Conservation (phyloP, 345 rosid species). For the Geranium brycei region DNA sequence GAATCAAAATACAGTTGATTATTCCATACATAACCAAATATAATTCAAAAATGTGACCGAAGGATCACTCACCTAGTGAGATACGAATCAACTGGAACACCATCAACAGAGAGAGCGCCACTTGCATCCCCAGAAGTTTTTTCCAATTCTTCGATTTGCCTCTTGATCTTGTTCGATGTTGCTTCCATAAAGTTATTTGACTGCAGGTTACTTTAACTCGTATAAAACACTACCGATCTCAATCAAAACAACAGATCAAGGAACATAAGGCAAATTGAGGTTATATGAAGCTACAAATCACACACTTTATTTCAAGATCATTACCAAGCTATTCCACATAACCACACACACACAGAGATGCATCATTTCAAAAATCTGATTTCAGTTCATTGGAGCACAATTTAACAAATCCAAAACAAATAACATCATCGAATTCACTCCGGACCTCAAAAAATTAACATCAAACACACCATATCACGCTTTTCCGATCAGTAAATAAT, state of each 20-base stretch:
- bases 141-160: constrained; percentile 97
- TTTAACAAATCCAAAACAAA: neutral
- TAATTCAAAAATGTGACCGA: neutral
- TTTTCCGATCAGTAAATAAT: neutral
- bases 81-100: constrained; percentile 95
- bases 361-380: neutral
- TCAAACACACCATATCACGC: neutral
- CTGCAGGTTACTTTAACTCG: constrained; percentile 24
- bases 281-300: neutral
- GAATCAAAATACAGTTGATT: neutral
- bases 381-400: neutral
- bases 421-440: neutral
- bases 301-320: neutral
- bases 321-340: neutral
- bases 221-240: neutral
- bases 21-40: neutral
- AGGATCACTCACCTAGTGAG: constrained; percentile 60
- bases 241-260: neutral
- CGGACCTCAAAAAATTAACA: too few species aligned
- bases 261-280: neutral
- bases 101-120: constrained; percentile 80
- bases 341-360: neutral
- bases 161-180: constrained; percentile 85
- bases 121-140: constrained; percentile 72
- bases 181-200: constrained; percentile 87